Percentiles rank a stretch among this genome's conserved stretches.
Evolutionary conservation across 1,139 yeast genomes (phyloP).

Genomic region (Suhomyces yuchorum): DNA sequence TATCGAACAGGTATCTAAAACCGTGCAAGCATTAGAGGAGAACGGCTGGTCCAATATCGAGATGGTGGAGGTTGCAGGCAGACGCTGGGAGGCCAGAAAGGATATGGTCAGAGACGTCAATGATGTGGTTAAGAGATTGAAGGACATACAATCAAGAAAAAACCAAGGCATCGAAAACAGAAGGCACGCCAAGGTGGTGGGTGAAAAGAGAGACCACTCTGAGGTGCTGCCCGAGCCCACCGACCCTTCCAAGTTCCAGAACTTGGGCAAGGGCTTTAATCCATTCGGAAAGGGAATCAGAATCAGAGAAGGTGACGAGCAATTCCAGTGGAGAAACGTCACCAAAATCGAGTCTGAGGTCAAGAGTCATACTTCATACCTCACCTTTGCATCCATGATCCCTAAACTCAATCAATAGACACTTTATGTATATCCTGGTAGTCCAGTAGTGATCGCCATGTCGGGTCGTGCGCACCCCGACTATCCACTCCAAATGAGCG

Average conservation of each 20-base stretch:
- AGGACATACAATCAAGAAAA: constrained; percentile 78
- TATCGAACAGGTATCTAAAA: constrained; percentile 91
- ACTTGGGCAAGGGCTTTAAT: constrained; percentile 63
- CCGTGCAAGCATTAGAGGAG: constrained; percentile 71
- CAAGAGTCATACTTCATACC: constrained; percentile 90
- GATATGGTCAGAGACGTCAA: constrained; percentile 80
- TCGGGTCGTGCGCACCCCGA: constrained; percentile 7
- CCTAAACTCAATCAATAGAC: constrained; percentile 9
- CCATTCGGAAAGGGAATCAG: constrained; percentile 89
- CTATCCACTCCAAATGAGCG: background rate
- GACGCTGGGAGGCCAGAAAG: constrained; percentile 88
- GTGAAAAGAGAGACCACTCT: constrained; percentile 22
- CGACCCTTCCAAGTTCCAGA: constrained; percentile 27
- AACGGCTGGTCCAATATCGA: constrained; percentile 89
- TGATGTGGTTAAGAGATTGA: constrained; percentile 79
- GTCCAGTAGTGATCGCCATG: background rate
- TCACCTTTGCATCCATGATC: constrained; percentile 77
- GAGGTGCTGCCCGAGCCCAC: constrained; percentile 17
- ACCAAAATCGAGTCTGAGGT: constrained; percentile 81
- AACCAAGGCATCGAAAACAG: constrained; percentile 68
- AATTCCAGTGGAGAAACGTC: constrained; percentile 78
- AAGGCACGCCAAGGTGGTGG: constrained; percentile 31
- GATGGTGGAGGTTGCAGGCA: constrained; percentile 88
- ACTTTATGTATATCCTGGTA: background rate
- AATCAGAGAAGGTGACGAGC: constrained; percentile 82